phyloP scores from a whole-genome alignment of 495 filamentous ascomycete species.

The Hypoxylon intermedium region DNA sequence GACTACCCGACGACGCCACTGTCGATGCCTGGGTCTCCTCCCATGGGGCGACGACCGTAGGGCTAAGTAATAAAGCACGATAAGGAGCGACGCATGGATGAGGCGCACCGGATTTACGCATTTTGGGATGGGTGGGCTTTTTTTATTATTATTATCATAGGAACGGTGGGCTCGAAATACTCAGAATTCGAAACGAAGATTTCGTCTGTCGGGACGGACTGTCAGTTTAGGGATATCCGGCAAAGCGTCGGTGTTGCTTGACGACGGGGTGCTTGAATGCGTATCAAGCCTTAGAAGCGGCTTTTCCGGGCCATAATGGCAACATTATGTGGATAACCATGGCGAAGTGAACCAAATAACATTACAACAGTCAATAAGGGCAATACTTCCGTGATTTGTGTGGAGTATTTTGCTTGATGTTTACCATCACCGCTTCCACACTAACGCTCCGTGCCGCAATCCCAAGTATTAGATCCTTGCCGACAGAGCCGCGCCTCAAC shows the following conservation, averaged over 20 bases:
- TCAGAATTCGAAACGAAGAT: too few species aligned
- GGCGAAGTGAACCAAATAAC: too few species aligned
- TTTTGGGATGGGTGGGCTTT: slow-evolving; percentile 15
- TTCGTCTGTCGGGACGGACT: too few species aligned
- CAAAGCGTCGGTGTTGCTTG: too few species aligned
- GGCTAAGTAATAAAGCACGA: background rate
- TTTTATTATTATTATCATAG: slow-evolving; percentile 20
- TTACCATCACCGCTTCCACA: background rate
- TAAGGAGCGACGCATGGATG: slow-evolving; percentile 4
- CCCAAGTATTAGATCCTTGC: too few species aligned
- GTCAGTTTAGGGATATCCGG: too few species aligned
- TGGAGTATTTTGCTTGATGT: background rate
- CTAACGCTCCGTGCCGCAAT: too few species aligned
- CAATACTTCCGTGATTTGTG: slow-evolving; percentile 1
- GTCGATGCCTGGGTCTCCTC: slow-evolving; percentile 71
- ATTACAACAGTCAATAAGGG: slow-evolving; percentile 6
- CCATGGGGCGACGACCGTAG: slow-evolving; percentile 46
- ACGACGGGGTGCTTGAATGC: too few species aligned
- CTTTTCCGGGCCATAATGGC: too few species aligned
- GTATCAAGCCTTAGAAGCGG: too few species aligned
- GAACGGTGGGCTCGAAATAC: slow-evolving; percentile 27
- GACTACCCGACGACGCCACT: slow-evolving; percentile 72
- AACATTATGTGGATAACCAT: background rate
- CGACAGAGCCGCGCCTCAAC: too few species aligned
- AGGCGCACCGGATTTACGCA: slow-evolving; percentile 9